Percentiles rank a stretch among this genome's conserved stretches.
These are phyloP conservation scores for Didymosphaeria variabile DNA, from an alignment of 2,329 filamentous ascomycete genomes.

Conservation along the genomic window DNA sequence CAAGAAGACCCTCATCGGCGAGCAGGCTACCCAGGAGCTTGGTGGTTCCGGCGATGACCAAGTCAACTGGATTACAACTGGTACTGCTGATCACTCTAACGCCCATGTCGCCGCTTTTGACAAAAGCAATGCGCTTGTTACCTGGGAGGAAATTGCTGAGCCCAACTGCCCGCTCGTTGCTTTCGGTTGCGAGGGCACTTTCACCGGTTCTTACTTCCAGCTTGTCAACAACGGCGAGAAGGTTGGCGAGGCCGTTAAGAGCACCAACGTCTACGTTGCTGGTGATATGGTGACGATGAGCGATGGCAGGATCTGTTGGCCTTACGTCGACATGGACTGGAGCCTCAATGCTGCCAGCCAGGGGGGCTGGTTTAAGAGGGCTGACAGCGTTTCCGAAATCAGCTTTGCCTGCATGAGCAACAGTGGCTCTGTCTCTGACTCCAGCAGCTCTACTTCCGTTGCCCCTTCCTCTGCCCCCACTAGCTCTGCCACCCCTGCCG, in stretches of 20 bases:
- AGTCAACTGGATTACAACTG: constrained; percentile 67
- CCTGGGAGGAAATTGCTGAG: constrained; percentile 68
- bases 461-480: constrained; percentile 17
- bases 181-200: constrained; percentile 68
- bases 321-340: constrained; percentile 67
- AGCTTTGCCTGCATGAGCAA: constrained; percentile 62
- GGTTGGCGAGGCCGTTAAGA: constrained; percentile 61
- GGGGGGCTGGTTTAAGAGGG: constrained; percentile 35
- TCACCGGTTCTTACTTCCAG: constrained; percentile 68
- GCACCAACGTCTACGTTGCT: constrained; percentile 65
- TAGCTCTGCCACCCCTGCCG: constrained; percentile 14
- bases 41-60: constrained; percentile 66
- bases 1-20: constrained; percentile 65
- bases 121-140: constrained; percentile 61
- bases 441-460: constrained; percentile 1
- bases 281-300: constrained; percentile 69
- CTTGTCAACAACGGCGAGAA: constrained; percentile 63
- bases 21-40: constrained; percentile 63
- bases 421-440: constrained; percentile 21
- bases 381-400: constrained; percentile 53
- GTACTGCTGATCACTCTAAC: constrained; percentile 64
- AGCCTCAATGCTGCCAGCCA: constrained; percentile 51
- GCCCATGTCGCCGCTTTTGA: constrained; percentile 67
- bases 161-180: constrained; percentile 65
- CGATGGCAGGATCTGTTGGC: constrained; percentile 70